phyloP scores from a whole-genome alignment of 345 rosid genomes.

The Conringia planisiliqua region DNA sequence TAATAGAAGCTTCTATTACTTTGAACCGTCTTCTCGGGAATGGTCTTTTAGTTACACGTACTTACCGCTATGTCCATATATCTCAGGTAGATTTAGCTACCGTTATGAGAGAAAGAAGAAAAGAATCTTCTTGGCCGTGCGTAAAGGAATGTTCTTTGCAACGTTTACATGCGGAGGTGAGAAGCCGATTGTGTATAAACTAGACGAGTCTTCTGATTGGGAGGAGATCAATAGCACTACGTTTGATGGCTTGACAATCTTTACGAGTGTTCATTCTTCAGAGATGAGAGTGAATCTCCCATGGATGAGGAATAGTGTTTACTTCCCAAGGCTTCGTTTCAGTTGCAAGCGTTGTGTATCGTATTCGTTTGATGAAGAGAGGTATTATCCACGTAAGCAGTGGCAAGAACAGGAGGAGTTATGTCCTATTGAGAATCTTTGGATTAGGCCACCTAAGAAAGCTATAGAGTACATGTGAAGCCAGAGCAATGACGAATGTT shows the following conservation, averaged over 20 bases:
- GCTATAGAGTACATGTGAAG: slow-evolving; percentile 18
- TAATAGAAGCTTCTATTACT: background rate
- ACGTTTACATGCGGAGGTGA: slow-evolving; percentile 9
- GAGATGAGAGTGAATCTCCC: slow-evolving; percentile 27
- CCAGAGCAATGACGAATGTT: background rate
- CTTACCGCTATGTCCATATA: background rate
- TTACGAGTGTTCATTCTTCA: background rate
- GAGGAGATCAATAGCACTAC: background rate
- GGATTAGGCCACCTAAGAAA: slow-evolving; percentile 20
- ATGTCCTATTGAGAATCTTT: slow-evolving; percentile 22
- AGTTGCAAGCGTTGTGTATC: slow-evolving; percentile 13
- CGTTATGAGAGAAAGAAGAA: slow-evolving; percentile 5
- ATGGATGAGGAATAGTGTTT: slow-evolving; percentile 28
- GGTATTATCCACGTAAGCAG: slow-evolving; percentile 27
- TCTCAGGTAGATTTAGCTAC: background rate
- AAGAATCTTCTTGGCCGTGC: slow-evolving; percentile 4
- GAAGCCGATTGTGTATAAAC: slow-evolving; percentile 16
- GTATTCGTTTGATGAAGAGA: slow-evolving; percentile 19
- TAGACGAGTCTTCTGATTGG: background rate
- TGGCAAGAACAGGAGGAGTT: slow-evolving; percentile 39
- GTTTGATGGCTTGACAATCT: slow-evolving; percentile 15
- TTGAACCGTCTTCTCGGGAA: background rate
- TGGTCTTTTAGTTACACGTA: background rate
- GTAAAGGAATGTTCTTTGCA: slow-evolving; percentile 6
- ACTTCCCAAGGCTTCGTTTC: slow-evolving; percentile 21